Conservation (phyloP, 2,329 filamentous ascomycete genomes). For the Blastomyces silverae region DNA sequence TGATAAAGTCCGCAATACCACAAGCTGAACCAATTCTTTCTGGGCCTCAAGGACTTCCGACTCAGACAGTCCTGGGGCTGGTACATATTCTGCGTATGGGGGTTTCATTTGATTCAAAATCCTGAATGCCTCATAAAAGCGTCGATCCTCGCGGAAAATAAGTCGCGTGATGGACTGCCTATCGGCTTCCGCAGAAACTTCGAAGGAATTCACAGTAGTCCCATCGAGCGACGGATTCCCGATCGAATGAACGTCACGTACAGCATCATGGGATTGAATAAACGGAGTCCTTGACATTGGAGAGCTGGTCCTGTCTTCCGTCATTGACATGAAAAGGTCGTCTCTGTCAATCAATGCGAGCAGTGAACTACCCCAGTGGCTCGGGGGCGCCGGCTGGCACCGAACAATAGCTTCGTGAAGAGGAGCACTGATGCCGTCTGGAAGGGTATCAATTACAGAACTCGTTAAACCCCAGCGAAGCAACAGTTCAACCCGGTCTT, state of each 20-base stretch:
- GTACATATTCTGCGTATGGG: constrained; percentile 68
- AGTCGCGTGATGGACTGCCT: constrained; percentile 74
- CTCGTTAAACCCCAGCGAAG: constrained; percentile 57
- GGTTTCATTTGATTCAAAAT: constrained; percentile 80
- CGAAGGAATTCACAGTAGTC: constrained; percentile 53
- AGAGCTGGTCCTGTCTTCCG: constrained; percentile 39
- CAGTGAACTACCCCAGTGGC: constrained; percentile 64
- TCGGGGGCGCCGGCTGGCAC: constrained; percentile 75
- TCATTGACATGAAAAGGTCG: constrained; percentile 65
- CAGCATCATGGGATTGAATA: constrained; percentile 57
- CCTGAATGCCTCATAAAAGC: constrained; percentile 75
- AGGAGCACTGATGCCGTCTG: constrained; percentile 73
- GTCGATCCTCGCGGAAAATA: constrained; percentile 85
- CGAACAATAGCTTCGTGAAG: constrained; percentile 77
- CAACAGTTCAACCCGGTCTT: constrained; percentile 67
- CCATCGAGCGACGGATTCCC: constrained; percentile 50
- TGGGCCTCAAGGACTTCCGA: constrained; percentile 85
- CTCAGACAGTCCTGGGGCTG: constrained; percentile 72
- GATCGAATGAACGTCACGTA: constrained; percentile 70
- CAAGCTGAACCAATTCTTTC: constrained; percentile 77
- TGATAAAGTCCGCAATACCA: constrained; percentile 80
- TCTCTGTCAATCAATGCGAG: constrained; percentile 72
- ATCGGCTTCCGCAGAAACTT: constrained; percentile 76
- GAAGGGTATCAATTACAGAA: constrained; percentile 69
- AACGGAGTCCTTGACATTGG: constrained; percentile 31